phyloP scores from a whole-genome alignment of 2,329 filamentous ascomycete species.

The Beauveria pseudobassiana region DNA sequence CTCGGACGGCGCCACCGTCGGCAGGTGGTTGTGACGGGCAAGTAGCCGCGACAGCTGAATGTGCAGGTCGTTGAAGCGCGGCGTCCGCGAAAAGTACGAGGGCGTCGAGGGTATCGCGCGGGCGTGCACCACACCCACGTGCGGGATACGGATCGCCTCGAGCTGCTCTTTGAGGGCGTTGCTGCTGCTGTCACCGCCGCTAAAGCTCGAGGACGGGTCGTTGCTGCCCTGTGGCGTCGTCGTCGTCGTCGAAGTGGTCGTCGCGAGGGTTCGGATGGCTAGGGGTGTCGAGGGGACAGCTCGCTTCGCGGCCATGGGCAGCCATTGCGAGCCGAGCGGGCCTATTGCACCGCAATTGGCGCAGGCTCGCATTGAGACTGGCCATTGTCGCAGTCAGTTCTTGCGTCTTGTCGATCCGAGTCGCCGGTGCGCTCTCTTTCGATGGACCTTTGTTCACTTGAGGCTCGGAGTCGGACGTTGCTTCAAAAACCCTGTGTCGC shows the following conservation, averaged over 20 bases:
- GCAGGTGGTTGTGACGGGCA: constrained; percentile 65
- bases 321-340: constrained; percentile 24
- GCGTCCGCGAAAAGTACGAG: constrained; percentile 89
- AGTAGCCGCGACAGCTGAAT: constrained; percentile 66
- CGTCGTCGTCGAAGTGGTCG: not conserved
- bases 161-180: constrained; percentile 14
- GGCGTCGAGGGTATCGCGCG: constrained; percentile 77
- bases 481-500: constrained; percentile 8
- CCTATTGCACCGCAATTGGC: constrained; percentile 29
- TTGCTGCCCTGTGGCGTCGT: not conserved
- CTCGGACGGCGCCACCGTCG: constrained; percentile 56
- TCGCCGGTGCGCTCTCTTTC: constrained; percentile 1
- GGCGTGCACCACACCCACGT: constrained; percentile 40
- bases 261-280: constrained; percentile 10
- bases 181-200: constrained; percentile 11
- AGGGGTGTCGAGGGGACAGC: constrained; percentile 6
- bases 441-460: constrained; percentile 10
- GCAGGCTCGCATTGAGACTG: constrained; percentile 25
- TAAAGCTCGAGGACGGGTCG: not conserved
- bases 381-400: constrained; percentile 24
- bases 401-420: not conserved
- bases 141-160: constrained; percentile 22
- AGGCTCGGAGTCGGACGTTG: not conserved
- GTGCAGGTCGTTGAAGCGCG: constrained; percentile 78
- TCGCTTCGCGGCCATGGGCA: constrained; percentile 11